Evolutionary conservation across 2,329 filamentous ascomycete species (phyloP).

Genomic region (Nemania sp.): DNA sequence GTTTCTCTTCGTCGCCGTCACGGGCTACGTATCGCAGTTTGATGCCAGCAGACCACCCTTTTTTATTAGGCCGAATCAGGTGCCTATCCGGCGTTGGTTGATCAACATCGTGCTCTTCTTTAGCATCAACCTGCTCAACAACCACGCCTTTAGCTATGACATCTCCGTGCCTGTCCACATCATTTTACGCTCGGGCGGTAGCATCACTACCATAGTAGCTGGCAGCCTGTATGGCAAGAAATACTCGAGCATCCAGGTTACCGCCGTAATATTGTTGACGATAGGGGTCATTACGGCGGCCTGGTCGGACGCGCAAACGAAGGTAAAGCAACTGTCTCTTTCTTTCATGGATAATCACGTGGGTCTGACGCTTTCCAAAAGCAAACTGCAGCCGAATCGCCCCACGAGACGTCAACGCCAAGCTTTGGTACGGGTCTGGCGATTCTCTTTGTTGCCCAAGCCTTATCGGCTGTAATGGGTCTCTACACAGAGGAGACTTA

Average conservation of each 20-base stretch:
- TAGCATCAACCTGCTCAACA: constrained; percentile 92
- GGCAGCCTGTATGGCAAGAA: constrained; percentile 84
- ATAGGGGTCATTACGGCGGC: constrained; percentile 85
- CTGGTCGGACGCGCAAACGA: constrained; percentile 83
- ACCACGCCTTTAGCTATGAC: constrained; percentile 95
- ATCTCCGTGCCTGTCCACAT: constrained; percentile 98
- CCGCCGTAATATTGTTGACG: constrained; percentile 82
- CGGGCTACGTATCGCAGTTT: constrained; percentile 76
- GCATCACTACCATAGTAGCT: constrained; percentile 92
- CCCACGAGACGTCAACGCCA: constrained; percentile 35
- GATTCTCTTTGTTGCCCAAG: constrained; percentile 84
- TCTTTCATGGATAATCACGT: not conserved
- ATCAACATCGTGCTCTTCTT: constrained; percentile 91
- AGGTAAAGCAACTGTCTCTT: constrained; percentile 56
- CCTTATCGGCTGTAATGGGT: constrained; percentile 91
- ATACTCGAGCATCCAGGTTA: constrained; percentile 78
- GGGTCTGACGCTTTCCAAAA: constrained; percentile 35
- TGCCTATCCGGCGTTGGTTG: constrained; percentile 83
- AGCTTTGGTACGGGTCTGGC: constrained; percentile 70
- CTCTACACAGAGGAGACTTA: constrained; percentile 94
- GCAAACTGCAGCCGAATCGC: constrained; percentile 31
- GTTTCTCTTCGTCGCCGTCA: constrained; percentile 80
- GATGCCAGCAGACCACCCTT: constrained; percentile 68
- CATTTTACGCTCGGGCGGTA: constrained; percentile 91
- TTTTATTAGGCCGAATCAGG: constrained; percentile 74